A percentile compares a stretch with the other conserved stretches of the same genome.
Conservation (phyloP, 1,139 yeast species). For the Nakaseomyces sp. region DNA sequence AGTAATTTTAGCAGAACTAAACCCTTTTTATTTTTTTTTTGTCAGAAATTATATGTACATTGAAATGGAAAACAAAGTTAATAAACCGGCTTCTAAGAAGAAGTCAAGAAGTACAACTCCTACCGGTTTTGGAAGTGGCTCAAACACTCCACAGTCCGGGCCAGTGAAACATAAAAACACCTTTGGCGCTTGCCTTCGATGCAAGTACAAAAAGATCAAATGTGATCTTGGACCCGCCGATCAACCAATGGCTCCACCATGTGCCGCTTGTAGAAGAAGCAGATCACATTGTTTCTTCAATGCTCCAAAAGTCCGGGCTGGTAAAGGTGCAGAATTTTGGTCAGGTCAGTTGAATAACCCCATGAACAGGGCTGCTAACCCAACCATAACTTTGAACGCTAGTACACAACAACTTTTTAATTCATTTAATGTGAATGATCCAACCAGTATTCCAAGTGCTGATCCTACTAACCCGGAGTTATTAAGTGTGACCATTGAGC, state of each 20-base stretch:
- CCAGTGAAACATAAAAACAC: slow-evolving; percentile 39
- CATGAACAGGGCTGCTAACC: background rate
- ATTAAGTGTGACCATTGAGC: background rate
- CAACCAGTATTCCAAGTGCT: background rate
- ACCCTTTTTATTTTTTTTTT: background rate
- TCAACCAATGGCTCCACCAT: slow-evolving; percentile 70
- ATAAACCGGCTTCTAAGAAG: slow-evolving; percentile 2
- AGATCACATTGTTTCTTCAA: slow-evolving; percentile 5
- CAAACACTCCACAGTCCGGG: background rate
- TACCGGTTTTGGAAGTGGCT: background rate
- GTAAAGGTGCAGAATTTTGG: slow-evolving; percentile 45
- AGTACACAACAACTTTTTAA: background rate
- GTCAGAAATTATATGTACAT: slow-evolving; percentile 4
- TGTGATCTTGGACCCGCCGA: slow-evolving; percentile 77
- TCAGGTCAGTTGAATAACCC: slow-evolving; percentile 25
- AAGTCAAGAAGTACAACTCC: slow-evolving; percentile 2
- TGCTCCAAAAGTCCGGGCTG: background rate
- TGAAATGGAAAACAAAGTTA: slow-evolving; percentile 1
- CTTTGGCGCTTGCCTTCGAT: slow-evolving; percentile 76
- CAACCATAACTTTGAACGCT: background rate
- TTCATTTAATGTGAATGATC: background rate
- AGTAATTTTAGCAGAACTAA: too few species aligned
- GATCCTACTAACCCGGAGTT: background rate
- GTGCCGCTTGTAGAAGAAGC: slow-evolving; percentile 65
- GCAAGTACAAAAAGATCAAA: slow-evolving; percentile 72